Evolutionary conservation across 2,329 filamentous ascomycete genomes (phyloP), one percentile per base, ranked within the genome.

Genomic region (Fusarium nematophilum): DNA sequence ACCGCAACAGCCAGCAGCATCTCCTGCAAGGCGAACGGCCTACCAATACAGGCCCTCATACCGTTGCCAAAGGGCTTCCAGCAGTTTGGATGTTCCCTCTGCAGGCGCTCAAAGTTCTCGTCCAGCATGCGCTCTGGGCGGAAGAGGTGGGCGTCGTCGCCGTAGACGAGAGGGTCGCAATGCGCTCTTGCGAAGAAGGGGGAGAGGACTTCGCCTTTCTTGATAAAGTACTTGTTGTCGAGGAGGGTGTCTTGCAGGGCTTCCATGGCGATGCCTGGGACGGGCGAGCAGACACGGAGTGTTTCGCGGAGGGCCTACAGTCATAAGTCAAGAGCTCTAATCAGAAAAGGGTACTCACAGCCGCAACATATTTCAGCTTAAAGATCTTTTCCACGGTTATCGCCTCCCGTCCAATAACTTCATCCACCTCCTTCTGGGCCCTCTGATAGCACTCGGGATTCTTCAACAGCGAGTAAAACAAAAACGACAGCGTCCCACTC

Each of bases 301-400:
- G 66, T 83, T 72, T 92, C 89, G 9, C 85, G 81, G 37, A 91
- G 76, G 34, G 86, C 75, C 6, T 33, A 7, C 3, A 25, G 5
- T 7, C 0, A 8, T 8, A 18, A 27, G 30, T 13, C 9, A 14
- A 7, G 27, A 6, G 9, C 27, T 15, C 4, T 6, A 33, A 2
- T 15, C 2, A 2, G 15, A 9, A 8, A 11, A 17, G 9, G 40
- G 5, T 31, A 25, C 40, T 44, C 6, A 44, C 40, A 25, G 85
- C 89, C 17, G 83, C 80, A 53, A 90, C 78, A 64, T 91, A 92
- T 4, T 82, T 81, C 17, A 91, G 76, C 64, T 85, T 83, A 9
- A 80, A 75, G 50, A 91, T 73, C 65, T 90, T 86, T 2, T 88
- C 81, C 2, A 84, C 76, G 6, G 73, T 80, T 15, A 90, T 80